phyloP scores from a whole-genome alignment of 2,329 filamentous ascomycete genomes.

The Pseudogymnoascus sp. region DNA sequence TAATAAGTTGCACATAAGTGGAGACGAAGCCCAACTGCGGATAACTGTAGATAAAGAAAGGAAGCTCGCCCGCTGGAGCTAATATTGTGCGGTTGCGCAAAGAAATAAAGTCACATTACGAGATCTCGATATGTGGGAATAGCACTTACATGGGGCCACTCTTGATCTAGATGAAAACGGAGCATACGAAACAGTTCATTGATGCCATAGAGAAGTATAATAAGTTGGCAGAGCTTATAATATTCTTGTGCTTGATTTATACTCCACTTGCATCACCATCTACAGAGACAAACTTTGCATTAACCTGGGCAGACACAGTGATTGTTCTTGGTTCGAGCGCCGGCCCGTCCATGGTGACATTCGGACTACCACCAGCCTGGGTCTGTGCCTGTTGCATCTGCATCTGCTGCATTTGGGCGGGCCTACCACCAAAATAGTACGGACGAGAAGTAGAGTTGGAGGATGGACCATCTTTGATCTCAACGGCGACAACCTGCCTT shows the following conservation, averaged over 20 bases:
- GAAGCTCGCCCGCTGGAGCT: neutral
- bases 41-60: neutral
- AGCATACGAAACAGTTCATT: neutral
- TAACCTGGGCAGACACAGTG: constrained; percentile 14
- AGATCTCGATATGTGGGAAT: neutral
- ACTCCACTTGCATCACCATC: neutral
- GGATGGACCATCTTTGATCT: constrained; percentile 15
- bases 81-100: neutral
- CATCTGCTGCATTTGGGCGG: neutral
- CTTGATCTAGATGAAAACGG: neutral
- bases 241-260: neutral
- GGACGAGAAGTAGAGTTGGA: neutral
- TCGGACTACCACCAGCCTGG: neutral
- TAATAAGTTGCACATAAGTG: neutral
- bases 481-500: constrained; percentile 14
- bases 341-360: constrained; percentile 6
- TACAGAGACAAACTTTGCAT: constrained; percentile 14
- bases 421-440: neutral
- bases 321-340: constrained; percentile 16
- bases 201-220: neutral
- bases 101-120: neutral
- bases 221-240: neutral
- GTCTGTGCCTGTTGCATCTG: neutral
- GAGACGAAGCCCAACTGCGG: neutral
- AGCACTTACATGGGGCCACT: neutral